Conservation (phyloP, 208 protist species). For the Leishmania arabica region DNA sequence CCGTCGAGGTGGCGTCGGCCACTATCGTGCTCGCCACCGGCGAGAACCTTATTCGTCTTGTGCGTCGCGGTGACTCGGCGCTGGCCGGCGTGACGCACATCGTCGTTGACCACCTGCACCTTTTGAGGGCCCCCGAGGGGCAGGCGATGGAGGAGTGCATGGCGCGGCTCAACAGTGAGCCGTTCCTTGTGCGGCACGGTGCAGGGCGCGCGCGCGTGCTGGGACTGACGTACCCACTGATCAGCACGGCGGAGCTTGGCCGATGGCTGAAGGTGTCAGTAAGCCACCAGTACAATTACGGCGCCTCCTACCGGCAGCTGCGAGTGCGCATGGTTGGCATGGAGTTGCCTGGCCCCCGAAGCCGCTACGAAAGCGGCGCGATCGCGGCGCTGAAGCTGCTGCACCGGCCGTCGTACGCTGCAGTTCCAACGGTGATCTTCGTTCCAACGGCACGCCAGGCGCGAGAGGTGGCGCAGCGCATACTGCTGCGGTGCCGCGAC, state of each 20-base stretch:
- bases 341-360: conserved; percentile 50
- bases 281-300: conserved; percentile 78
- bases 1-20: conserved; percentile 31
- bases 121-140: conserved; percentile 74
- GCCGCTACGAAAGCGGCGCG: conserved; percentile 69
- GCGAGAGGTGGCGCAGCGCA: conserved; percentile 64
- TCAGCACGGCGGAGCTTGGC: conserved; percentile 80
- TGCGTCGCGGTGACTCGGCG: conserved; percentile 45
- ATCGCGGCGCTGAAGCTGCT: conserved; percentile 59
- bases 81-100: conserved; percentile 77
- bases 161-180: conserved; percentile 65
- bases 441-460: conserved; percentile 67
- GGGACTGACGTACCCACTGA: conserved; percentile 86
- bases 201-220: conserved; percentile 66
- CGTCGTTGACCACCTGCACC: conserved; percentile 82
- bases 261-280: conserved; percentile 77
- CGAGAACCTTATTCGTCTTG: conserved; percentile 44
- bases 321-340: conserved; percentile 64
- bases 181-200: conserved; percentile 61
- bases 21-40: conserved; percentile 70
- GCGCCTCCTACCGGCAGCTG: conserved; percentile 71
- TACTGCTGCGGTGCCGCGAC: conserved; percentile 75
- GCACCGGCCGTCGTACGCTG: conserved; percentile 55
- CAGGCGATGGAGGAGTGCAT: conserved; percentile 85
- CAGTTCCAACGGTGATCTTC: conserved; percentile 66